phyloP scores from a whole-genome alignment of 345 rosid species.

The Luvunga scandens region DNA sequence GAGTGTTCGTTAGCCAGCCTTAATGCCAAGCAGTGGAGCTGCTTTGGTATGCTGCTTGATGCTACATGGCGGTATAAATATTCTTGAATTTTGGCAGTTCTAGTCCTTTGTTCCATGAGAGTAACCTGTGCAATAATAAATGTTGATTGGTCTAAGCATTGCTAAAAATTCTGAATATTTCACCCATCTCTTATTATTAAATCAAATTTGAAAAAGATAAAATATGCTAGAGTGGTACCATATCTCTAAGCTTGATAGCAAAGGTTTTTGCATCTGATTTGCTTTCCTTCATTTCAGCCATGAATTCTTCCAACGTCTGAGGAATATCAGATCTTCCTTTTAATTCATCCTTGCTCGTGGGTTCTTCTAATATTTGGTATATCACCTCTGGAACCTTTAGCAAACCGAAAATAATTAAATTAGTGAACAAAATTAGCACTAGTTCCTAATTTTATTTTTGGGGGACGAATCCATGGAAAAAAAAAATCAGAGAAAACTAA shows the following conservation, averaged over 20 bases:
- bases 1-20: constrained; percentile 86
- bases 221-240: constrained; percentile 42
- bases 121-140: constrained; percentile 36
- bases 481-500: neutral
- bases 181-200: neutral
- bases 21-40: constrained; percentile 81
- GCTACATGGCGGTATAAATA: constrained; percentile 88
- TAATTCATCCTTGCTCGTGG: constrained; percentile 58
- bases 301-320: constrained; percentile 76
- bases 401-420: constrained; percentile 10
- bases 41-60: constrained; percentile 94
- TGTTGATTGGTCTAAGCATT: neutral
- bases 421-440: neutral
- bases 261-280: constrained; percentile 72
- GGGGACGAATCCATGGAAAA: neutral
- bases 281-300: constrained; percentile 56
- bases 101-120: constrained; percentile 82
- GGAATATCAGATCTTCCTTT: constrained; percentile 75
- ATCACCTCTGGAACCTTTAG: constrained; percentile 82
- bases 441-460: neutral
- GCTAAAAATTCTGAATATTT: neutral
- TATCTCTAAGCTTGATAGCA: constrained; percentile 82
- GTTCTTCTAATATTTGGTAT: constrained; percentile 64
- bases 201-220: neutral
- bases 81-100: constrained; percentile 92